These are phyloP conservation scores for Ascochyta pisi DNA, from an alignment of 2,329 filamentous ascomycete species.

Conservation along the genomic window DNA sequence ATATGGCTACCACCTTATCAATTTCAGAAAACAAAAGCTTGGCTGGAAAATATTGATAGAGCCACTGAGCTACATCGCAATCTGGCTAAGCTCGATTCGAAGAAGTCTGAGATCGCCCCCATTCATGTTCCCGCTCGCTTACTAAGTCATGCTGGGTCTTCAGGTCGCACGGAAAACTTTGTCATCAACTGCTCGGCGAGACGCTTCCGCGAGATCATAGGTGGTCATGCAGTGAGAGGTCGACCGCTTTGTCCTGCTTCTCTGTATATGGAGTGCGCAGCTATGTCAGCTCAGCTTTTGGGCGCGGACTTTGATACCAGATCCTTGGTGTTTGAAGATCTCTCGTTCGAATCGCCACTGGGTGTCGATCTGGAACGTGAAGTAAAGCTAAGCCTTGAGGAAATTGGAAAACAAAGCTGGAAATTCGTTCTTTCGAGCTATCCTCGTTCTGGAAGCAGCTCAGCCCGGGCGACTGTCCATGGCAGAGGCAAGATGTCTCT, in stretches of 20 bases:
- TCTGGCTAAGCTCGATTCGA: background rate
- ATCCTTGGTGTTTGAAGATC: slow-evolving; percentile 15
- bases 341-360: slow-evolving; percentile 18
- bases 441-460: background rate
- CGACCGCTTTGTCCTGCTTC: slow-evolving; percentile 26
- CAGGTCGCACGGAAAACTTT: slow-evolving; percentile 3
- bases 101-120: background rate
- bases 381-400: slow-evolving; percentile 3
- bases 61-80: background rate
- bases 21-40: background rate
- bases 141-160: slow-evolving; percentile 2
- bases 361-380: slow-evolving; percentile 13
- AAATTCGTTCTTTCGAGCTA: background rate
- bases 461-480: background rate
- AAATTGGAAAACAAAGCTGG: background rate
- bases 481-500: background rate
- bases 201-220: slow-evolving; percentile 19
- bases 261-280: slow-evolving; percentile 30
- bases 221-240: slow-evolving; percentile 25
- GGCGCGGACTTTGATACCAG: background rate
- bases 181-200: slow-evolving; percentile 14
- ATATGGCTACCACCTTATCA: background rate
- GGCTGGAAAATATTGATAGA: background rate
- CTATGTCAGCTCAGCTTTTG: slow-evolving; percentile 17
- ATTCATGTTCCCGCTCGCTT: background rate